Conservation (phyloP, 371 early-diverging fungal species). For the Syncephalis plumigaleata region DNA sequence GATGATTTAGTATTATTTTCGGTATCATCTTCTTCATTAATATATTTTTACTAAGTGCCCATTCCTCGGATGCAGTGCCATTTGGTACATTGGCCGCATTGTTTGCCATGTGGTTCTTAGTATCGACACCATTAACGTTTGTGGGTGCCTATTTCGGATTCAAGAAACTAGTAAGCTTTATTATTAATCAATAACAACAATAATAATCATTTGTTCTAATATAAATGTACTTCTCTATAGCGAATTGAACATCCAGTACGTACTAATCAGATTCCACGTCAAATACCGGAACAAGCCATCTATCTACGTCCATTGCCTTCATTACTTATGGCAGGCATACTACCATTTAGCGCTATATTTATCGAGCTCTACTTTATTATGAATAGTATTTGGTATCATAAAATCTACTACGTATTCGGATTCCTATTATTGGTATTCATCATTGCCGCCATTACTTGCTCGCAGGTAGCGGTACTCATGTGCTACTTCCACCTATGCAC, state of each 20-base stretch:
- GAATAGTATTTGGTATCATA: conserved; percentile 68
- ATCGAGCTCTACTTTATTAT: conserved; percentile 76
- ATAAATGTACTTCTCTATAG: conserved; percentile 2
- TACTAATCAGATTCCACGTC: conserved; percentile 89
- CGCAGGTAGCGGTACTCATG: conserved; percentile 72
- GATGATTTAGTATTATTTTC: conserved; percentile 29
- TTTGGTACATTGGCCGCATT: conserved; percentile 77
- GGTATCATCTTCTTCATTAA: conserved; percentile 60
- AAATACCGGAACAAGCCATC: conserved; percentile 70
- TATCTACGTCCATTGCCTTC: conserved; percentile 57
- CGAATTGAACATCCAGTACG: conserved; percentile 70
- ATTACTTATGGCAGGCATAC: conserved; percentile 63
- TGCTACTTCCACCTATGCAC: conserved; percentile 81
- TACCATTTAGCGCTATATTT: conserved; percentile 83
- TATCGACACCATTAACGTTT: conserved; percentile 76
- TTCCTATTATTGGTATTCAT: conserved; percentile 67
- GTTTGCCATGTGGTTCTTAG: conserved; percentile 69
- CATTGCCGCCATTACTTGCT: conserved; percentile 61
- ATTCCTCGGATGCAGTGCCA: conserved; percentile 88
- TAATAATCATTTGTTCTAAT: background rate
- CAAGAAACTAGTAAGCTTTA: conserved; percentile 34
- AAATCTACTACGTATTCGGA: conserved; percentile 77
- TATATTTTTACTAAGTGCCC: conserved; percentile 68
- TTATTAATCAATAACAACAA: background rate
- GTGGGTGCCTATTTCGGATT: conserved; percentile 89